Base-by-base conservation (phyloP, 163 green algal genomes). In the Scenedesmus sp. region DNA sequence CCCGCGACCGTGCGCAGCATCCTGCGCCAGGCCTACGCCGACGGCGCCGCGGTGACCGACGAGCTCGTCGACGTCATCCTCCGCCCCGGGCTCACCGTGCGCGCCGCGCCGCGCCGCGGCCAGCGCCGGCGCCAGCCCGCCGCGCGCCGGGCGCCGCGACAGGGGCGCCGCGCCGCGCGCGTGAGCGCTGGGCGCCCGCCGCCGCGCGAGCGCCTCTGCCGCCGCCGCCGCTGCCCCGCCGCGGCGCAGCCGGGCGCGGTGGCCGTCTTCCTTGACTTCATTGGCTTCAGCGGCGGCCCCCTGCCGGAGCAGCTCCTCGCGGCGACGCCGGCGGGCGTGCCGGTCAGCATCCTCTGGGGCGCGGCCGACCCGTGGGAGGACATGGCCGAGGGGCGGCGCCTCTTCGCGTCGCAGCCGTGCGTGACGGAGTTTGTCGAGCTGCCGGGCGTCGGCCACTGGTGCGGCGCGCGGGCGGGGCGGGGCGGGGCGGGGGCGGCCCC, bases 211-310 rank as follows among this genome's bases (percentile, higher is more conserved):
- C n/a, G n/a, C n/a, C n/a, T n/a, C n/a, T n/a, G n/a, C n/a, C n/a
- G n/a, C n/a, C n/a, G n/a, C n/a, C n/a, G n/a, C n/a, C n/a, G n/a
- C n/a, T n/a, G n/a, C n/a, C n/a, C n/a, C n/a, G n/a, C n/a, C n/a
- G n/a, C n/a, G n/a, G n/a, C 95, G 60, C 75, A 90, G 78, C 89
- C 90, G 14, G 95, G 95, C 9, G 96, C 96, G 0, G 92, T 91
- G 24, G 78, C 91, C 51, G 96, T 99, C 20, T 99, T 99, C 80
- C 92, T 99, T 14, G 96, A 99, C 86, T 99, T 99, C 77, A 98
- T 99, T 57, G 94, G 75, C 65, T 99, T 98, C 83, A 93, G 77
- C 15, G 82, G 72, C 0, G 95, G 94, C 0, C 96, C 95, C 65
- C 83, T 98, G 36, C 93, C 96, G 14, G 95, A 99, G 83, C 84